Percentiles rank a stretch among this genome's conserved stretches.
phyloP scores from a whole-genome alignment of 2,329 filamentous ascomycete genomes.

The Diplodia sapinea region DNA sequence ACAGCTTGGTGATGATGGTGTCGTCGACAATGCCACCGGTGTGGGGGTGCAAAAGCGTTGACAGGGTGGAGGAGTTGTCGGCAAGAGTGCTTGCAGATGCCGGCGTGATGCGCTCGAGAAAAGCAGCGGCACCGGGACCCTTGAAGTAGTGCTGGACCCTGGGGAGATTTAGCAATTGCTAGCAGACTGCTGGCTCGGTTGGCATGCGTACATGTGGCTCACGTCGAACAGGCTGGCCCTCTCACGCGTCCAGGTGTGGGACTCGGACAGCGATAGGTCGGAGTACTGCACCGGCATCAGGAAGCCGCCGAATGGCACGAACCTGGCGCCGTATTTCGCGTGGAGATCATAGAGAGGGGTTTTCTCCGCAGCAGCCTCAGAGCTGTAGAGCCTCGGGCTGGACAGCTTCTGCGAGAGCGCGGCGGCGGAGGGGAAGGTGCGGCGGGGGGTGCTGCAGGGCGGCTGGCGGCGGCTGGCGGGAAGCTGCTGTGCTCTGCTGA shows the following conservation, averaged over 20 bases:
- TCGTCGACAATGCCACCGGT: slow-evolving; percentile 91
- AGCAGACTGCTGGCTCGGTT: background rate
- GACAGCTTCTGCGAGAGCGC: slow-evolving; percentile 18
- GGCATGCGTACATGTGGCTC: slow-evolving; percentile 77
- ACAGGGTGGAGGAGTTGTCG: slow-evolving; percentile 76
- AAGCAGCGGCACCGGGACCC: slow-evolving; percentile 78
- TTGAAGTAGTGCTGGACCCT: slow-evolving; percentile 82
- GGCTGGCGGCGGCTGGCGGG: background rate
- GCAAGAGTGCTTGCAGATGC: slow-evolving; percentile 69
- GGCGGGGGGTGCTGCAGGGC: slow-evolving; percentile 19
- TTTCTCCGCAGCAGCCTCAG: slow-evolving; percentile 47
- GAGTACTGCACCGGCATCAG: slow-evolving; percentile 91
- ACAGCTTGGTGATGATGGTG: slow-evolving; percentile 84
- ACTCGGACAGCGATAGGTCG: slow-evolving; percentile 76
- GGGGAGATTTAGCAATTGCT: background rate
- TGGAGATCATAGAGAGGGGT: slow-evolving; percentile 83
- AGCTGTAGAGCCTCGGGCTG: slow-evolving; percentile 39
- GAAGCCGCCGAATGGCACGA: slow-evolving; percentile 95
- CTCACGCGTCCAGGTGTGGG: slow-evolving; percentile 86
- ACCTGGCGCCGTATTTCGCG: slow-evolving; percentile 79
- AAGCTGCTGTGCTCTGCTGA: slow-evolving; percentile 16
- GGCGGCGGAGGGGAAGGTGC: slow-evolving; percentile 13
- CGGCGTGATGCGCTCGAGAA: slow-evolving; percentile 85
- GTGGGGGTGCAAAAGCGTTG: slow-evolving; percentile 75
- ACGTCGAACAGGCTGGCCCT: slow-evolving; percentile 95